Evolutionary conservation across 768 basidiomycete genomes (phyloP), one percentile per base, ranked within the genome.

Genomic region (Epithele typhae): DNA sequence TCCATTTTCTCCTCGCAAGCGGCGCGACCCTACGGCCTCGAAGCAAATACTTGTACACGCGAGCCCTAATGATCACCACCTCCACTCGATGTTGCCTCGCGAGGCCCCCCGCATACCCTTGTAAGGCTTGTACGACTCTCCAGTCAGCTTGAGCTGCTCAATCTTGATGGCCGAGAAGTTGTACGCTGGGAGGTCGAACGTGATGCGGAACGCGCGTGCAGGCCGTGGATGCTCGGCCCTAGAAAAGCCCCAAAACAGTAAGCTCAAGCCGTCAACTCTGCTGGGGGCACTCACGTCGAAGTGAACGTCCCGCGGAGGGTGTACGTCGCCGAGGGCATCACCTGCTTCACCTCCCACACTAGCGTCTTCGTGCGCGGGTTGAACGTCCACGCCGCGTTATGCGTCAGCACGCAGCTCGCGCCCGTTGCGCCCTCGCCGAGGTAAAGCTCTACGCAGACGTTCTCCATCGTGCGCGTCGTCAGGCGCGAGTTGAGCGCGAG

Each of bases 41-140:
- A 30, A 30, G 18, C 44, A 35, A n/a, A 42, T 37, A 41, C 25
- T 6, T 33, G 34, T 43, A 43, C 17, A 27, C 15, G 24, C 21
- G 25, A 9, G 25, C 22, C 33, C 36, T 14, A 22, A 34, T 45
- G 22, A 33, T 58, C 48, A 64, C 61, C 61, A 63, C 43, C 77
- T 59, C 63, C 74, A 90, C 64, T 92, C 90, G 4, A 91, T 70
- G 43, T 77, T 74, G 1, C 84, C 87, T n/a, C 69, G 62, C 25
- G 78, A 77, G 33, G 75, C 71, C 37, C 82, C 80, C 59, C 92
- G 72, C 41, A 96, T 85, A 14, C 93, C 93, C 64, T 94, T 95
- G 68, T 87, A 96, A 10, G 88, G 87, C 65, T 94, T 95, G 65
- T 94, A 94, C 10, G 65, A 66, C 62, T 93, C 90, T 11, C 86